A percentile compares a stretch with the other conserved stretches of the same genome.
These are phyloP conservation scores for Trichoderma guizhouense DNA, from an alignment of 2,329 filamentous ascomycete genomes.

Conservation along the genomic window DNA sequence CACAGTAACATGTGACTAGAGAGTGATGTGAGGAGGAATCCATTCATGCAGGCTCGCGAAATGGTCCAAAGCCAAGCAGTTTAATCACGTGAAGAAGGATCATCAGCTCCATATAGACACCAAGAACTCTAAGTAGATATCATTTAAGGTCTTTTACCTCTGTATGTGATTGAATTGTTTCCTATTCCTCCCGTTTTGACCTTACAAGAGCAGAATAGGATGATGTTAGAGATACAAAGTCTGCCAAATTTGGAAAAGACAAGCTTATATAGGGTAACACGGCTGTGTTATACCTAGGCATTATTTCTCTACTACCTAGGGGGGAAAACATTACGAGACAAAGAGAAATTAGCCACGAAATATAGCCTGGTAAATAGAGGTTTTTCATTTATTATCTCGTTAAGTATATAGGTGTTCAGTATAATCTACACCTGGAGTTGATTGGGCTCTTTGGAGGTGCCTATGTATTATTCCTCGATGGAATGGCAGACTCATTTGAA, in stretches of 20 bases:
- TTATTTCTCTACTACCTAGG: neutral
- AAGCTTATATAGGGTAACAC: neutral
- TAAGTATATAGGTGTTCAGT: too few relatives aligned
- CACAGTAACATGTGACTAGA: neutral
- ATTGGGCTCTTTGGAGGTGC: too few relatives aligned
- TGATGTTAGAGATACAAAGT: too few relatives aligned
- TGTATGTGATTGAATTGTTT: neutral
- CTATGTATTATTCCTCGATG: too few relatives aligned
- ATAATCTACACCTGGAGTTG: too few relatives aligned
- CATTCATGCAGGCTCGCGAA: neutral
- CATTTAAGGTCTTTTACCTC: neutral
- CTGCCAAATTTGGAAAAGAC: neutral
- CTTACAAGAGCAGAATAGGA: neutral
- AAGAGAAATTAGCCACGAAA: neutral
- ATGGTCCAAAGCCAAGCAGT: neutral
- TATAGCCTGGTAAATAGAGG: neutral
- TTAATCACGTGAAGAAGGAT: neutral
- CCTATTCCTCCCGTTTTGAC: neutral
- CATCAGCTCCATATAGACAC: neutral
- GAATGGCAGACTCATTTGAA: too few relatives aligned
- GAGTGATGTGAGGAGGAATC: neutral
- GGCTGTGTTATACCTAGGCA: neutral
- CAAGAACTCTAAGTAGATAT: neutral
- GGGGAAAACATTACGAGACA: neutral
- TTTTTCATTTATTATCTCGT: too few relatives aligned